Evolutionary conservation across 345 rosid genomes (phyloP).

Genomic region (Sonneratia alba): DNA sequence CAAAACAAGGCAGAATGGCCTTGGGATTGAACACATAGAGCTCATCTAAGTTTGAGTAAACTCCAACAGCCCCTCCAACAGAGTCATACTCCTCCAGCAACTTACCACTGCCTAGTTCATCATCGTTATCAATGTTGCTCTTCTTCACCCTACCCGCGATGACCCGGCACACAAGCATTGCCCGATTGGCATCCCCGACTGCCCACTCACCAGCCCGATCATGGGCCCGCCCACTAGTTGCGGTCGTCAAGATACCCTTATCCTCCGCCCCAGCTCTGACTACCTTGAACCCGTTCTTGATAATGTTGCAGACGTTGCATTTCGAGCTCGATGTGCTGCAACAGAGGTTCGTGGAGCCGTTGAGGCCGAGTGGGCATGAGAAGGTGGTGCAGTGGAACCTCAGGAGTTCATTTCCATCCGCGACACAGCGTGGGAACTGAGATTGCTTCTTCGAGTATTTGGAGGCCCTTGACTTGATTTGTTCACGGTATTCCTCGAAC

Average conservation of each 20-base stretch:
- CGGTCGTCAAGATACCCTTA: conserved; percentile 58
- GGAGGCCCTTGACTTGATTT: conserved; percentile 57
- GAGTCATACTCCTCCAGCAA: conserved; percentile 45
- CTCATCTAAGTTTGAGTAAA: conserved; percentile 59
- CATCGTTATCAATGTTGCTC: conserved; percentile 19
- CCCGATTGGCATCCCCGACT: conserved; percentile 29
- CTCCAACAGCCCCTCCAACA: conserved; percentile 37
- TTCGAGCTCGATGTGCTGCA: conserved; percentile 14
- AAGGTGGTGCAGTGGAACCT: conserved; percentile 17
- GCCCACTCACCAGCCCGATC: conserved; percentile 27
- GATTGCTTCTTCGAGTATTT: conserved; percentile 19
- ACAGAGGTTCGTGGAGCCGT: conserved; percentile 12
- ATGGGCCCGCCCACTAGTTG: conserved; percentile 71
- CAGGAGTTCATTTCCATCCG: conserved; percentile 17
- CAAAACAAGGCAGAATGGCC: conserved; percentile 79
- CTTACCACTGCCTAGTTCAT: not conserved
- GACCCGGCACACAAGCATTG: conserved; percentile 76
- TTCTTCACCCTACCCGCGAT: conserved; percentile 70
- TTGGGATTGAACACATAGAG: conserved; percentile 48
- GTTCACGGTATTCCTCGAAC: conserved; percentile 70
- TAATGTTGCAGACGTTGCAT: conserved; percentile 12
- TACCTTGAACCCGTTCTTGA: conserved; percentile 15
- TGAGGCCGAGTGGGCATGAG: conserved; percentile 9
- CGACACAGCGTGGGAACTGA: conserved; percentile 41
- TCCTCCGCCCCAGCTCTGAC: conserved; percentile 4